A percentile compares a stretch with the other conserved stretches of the same genome.
Evolutionary conservation across 2,329 filamentous ascomycete genomes (phyloP).

Genomic region (Aspergillus brunneoviolaceus): DNA sequence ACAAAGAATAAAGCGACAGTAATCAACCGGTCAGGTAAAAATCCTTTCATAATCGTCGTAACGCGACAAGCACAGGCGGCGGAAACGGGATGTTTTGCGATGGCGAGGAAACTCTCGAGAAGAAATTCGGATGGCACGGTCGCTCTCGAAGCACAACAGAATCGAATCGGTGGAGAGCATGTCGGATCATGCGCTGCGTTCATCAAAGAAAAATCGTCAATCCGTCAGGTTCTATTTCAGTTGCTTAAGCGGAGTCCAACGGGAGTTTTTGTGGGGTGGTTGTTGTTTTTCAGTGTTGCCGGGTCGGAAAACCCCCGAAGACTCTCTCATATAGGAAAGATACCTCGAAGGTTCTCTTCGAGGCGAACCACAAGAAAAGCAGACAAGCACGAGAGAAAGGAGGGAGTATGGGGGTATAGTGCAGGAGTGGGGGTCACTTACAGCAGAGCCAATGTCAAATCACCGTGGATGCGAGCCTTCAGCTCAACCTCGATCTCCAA

Average conservation of each 20-base stretch:
- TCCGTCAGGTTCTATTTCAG: not conserved
- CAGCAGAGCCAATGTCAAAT: slow-evolving; percentile 76
- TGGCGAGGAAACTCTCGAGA: not conserved
- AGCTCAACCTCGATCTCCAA: slow-evolving; percentile 81
- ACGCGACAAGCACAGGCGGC: not conserved
- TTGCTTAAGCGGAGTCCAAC: not conserved
- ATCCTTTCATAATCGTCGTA: not conserved
- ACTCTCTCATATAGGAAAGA: not conserved
- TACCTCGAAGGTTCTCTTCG: not conserved
- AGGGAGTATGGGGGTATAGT: not conserved
- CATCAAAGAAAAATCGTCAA: not conserved
- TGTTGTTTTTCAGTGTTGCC: not conserved
- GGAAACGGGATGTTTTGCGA: not conserved
- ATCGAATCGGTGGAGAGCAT: not conserved
- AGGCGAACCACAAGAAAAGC: not conserved
- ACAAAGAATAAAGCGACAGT: not conserved
- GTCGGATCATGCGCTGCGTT: not conserved
- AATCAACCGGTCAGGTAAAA: not conserved
- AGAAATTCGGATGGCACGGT: not conserved
- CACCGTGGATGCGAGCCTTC: slow-evolving; percentile 81
- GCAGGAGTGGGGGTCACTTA: slow-evolving; percentile 48
- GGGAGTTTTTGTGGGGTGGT: not conserved
- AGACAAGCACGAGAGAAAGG: slow-evolving; percentile 2
- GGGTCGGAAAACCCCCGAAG: not conserved
- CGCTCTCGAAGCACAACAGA: not conserved